A percentile compares a stretch with the other conserved stretches of the same genome.
phyloP scores from a whole-genome alignment of 768 basidiomycete genomes.

The Chiua virens region DNA sequence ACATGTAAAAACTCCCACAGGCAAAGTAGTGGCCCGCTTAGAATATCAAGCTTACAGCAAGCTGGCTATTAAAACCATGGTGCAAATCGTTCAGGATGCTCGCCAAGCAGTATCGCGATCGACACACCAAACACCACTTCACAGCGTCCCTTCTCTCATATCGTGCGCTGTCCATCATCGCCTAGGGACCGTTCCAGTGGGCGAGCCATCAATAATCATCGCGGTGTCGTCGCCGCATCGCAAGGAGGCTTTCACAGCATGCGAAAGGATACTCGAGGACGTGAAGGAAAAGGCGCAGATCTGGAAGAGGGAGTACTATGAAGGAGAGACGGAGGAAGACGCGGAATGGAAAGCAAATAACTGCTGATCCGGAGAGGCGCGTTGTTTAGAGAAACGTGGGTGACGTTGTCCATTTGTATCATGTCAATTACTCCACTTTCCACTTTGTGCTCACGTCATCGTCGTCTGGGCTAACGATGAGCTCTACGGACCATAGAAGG shows the following conservation, averaged over 20 bases:
- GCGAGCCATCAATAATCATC: slow-evolving; percentile 81
- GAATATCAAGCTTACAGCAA: slow-evolving; percentile 86
- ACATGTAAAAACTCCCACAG: slow-evolving; percentile 35
- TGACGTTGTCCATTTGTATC: slow-evolving; percentile 8
- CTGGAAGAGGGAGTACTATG: slow-evolving; percentile 91
- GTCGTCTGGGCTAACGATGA: slow-evolving; percentile 76
- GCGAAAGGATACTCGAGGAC: slow-evolving; percentile 82
- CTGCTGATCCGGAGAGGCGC: slow-evolving; percentile 15
- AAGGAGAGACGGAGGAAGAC: slow-evolving; percentile 57
- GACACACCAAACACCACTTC: slow-evolving; percentile 35
- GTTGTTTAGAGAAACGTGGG: slow-evolving; percentile 2
- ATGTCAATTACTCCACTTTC: slow-evolving; percentile 60
- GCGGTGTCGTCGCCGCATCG: slow-evolving; percentile 84
- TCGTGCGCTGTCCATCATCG: slow-evolving; percentile 72
- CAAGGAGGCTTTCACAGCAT: slow-evolving; percentile 75
- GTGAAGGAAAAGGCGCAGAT: slow-evolving; percentile 83
- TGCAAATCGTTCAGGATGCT: slow-evolving; percentile 52
- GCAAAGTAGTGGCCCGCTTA: slow-evolving; percentile 66
- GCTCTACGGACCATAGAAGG: slow-evolving; percentile 78
- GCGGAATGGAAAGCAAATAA: slow-evolving; percentile 73
- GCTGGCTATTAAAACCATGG: slow-evolving; percentile 77
- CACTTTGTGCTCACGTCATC: slow-evolving; percentile 67
- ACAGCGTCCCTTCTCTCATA: slow-evolving; percentile 40
- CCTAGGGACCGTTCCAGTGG: slow-evolving; percentile 73
- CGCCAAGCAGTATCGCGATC: slow-evolving; percentile 43